Evolutionary conservation across 345 rosid genomes (phyloP).

Genomic region (Psidium friedrichsthalianum): DNA sequence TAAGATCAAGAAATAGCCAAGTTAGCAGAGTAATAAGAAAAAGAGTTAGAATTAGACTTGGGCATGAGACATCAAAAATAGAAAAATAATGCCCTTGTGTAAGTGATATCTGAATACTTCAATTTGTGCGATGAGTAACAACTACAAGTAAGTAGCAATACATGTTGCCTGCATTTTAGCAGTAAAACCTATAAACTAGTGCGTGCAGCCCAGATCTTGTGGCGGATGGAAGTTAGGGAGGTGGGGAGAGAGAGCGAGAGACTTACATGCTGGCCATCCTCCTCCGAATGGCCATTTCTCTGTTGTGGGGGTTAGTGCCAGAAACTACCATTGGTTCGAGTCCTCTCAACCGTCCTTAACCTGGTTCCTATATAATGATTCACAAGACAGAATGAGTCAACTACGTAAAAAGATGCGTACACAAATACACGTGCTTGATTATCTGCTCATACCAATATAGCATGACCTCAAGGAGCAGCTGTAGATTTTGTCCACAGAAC

Average conservation of each 20-base stretch:
- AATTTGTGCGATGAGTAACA: background rate
- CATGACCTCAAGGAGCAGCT: background rate
- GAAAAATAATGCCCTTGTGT: background rate
- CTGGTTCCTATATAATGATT: background rate
- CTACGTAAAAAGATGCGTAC: background rate
- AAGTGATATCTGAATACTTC: background rate
- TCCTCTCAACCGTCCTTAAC: background rate
- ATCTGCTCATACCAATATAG: background rate
- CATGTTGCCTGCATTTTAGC: background rate
- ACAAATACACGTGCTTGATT: background rate
- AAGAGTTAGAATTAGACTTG: background rate
- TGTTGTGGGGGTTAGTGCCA: conserved; percentile 40
- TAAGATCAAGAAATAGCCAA: background rate
- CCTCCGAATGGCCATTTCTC: conserved; percentile 62
- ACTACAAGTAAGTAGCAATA: background rate
- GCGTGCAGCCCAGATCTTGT: background rate
- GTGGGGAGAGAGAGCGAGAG: background rate
- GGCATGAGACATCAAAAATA: background rate
- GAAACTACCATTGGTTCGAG: conserved; percentile 28
- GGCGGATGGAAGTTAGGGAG: background rate
- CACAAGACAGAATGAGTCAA: background rate
- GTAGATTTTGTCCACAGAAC: background rate
- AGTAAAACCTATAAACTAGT: background rate
- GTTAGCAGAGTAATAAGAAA: background rate
- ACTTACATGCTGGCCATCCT: conserved; percentile 60